Conservation (phyloP, 345 rosid genomes). For the Camelina hispida region DNA sequence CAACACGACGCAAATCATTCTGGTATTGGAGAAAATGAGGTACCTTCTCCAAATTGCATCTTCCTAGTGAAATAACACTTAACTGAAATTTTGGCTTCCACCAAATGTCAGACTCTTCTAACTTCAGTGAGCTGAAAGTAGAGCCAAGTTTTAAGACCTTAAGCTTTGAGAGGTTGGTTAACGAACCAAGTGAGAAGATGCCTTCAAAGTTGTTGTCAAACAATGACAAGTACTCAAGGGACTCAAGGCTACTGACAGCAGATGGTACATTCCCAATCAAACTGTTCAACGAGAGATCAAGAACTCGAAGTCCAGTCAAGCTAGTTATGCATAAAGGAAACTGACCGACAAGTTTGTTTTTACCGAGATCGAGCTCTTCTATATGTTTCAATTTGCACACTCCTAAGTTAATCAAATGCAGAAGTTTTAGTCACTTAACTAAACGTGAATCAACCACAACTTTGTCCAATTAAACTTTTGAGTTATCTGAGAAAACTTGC, state of each 20-base stretch:
- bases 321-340: constrained; percentile 17
- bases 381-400: background rate
- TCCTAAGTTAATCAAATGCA: background rate
- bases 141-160: background rate
- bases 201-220: constrained; percentile 29
- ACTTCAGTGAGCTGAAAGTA: background rate
- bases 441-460: no score
- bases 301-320: constrained; percentile 11
- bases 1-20: constrained; percentile 6
- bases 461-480: no score
- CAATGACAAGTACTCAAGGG: constrained; percentile 31
- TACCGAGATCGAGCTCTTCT: background rate
- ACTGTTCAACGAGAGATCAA: constrained; percentile 33
- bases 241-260: background rate
- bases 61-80: background rate
- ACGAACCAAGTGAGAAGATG: constrained; percentile 2
- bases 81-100: constrained; percentile 23
- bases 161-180: constrained; percentile 27
- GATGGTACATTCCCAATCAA: constrained; percentile 19
- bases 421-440: no score
- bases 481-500: background rate
- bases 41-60: constrained; percentile 18
- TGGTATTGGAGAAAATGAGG: constrained; percentile 26
- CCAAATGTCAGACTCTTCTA: background rate
- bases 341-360: background rate